A percentile compares a stretch with the other conserved stretches of the same genome.
phyloP scores from a whole-genome alignment of 257 asterid genomes.

The Avicennia marina region DNA sequence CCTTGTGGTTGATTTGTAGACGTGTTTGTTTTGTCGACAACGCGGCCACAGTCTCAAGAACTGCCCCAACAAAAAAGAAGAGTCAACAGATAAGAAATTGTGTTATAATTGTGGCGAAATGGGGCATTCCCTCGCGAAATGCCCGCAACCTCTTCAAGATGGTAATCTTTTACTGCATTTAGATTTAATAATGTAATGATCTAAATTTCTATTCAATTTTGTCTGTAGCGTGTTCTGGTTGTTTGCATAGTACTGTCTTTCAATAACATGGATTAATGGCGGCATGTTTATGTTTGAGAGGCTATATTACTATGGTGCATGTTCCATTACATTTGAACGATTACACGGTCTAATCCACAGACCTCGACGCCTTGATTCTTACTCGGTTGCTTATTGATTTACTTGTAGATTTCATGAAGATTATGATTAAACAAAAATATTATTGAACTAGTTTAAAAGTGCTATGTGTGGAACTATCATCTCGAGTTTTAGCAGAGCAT shows the following conservation, averaged over 20 bases:
- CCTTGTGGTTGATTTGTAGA: slow-evolving; percentile 43
- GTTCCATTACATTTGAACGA: no score
- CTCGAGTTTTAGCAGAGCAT: neutral
- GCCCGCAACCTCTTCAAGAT: slow-evolving; percentile 78
- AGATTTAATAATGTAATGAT: no score
- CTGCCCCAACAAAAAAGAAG: slow-evolving; percentile 61
- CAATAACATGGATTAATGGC: no score
- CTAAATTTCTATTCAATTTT: no score
- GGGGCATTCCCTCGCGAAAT: slow-evolving; percentile 71
- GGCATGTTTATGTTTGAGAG: no score
- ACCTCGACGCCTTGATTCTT: no score
- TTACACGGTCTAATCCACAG: no score
- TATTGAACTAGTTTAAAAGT: neutral
- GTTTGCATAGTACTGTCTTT: no score
- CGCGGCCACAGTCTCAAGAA: slow-evolving; percentile 89
- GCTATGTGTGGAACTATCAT: no score
- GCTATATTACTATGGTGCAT: no score
- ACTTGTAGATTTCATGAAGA: neutral
- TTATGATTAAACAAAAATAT: neutral
- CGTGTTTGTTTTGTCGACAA: slow-evolving; percentile 71
- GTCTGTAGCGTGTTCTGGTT: no score
- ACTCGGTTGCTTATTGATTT: no score
- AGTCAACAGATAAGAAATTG: slow-evolving; percentile 42
- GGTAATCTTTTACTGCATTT: slow-evolving; percentile 36
- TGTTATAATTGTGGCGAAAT: slow-evolving; percentile 89